Percentiles rank a stretch among this genome's conserved stretches.
phyloP scores from a whole-genome alignment of 2,329 filamentous ascomycete genomes.

The Coccinonectria pachysandricola region DNA sequence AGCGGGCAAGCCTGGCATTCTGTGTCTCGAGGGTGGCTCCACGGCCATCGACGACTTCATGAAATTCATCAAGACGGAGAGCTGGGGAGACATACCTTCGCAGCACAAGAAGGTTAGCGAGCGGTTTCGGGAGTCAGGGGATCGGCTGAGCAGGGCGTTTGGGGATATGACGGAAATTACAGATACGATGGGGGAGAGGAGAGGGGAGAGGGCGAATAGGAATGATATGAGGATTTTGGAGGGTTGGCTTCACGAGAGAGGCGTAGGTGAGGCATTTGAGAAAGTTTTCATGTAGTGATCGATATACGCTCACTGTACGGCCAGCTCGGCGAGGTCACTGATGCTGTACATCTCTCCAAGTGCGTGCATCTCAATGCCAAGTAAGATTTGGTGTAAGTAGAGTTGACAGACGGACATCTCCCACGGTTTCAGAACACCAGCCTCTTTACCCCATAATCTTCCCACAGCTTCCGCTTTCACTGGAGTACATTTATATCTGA shows the following conservation, averaged over 20 bases:
- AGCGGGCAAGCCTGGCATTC: slow-evolving; percentile 47
- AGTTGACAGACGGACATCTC: too few relatives aligned
- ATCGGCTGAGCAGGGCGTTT: slow-evolving; percentile 31
- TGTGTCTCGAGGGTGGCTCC: slow-evolving; percentile 41
- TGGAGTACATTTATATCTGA: too few relatives aligned
- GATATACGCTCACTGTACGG: too few relatives aligned
- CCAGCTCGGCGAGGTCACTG: too few relatives aligned
- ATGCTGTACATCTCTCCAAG: too few relatives aligned
- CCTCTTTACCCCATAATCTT: too few relatives aligned
- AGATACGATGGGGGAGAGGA: slow-evolving; percentile 34
- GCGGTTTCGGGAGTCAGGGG: slow-evolving; percentile 32
- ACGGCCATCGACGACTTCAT: slow-evolving; percentile 45
- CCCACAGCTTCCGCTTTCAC: too few relatives aligned
- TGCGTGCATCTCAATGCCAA: too few relatives aligned
- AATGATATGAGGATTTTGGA: slow-evolving; percentile 44
- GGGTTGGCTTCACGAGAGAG: slow-evolving; percentile 32
- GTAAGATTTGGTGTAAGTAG: too few relatives aligned
- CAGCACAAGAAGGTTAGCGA: slow-evolving; percentile 55
- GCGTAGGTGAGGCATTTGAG: slow-evolving; percentile 15
- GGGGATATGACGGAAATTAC: slow-evolving; percentile 48
- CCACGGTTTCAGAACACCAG: too few relatives aligned
- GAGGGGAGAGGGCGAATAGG: slow-evolving; percentile 38
- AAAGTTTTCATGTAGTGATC: slow-evolving; percentile 19
- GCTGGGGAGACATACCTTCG: slow-evolving; percentile 51
- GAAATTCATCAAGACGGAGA: slow-evolving; percentile 53